Base-by-base conservation (phyloP, 2,329 filamentous ascomycete species). In the Paraphoma chrysanthemicola region DNA sequence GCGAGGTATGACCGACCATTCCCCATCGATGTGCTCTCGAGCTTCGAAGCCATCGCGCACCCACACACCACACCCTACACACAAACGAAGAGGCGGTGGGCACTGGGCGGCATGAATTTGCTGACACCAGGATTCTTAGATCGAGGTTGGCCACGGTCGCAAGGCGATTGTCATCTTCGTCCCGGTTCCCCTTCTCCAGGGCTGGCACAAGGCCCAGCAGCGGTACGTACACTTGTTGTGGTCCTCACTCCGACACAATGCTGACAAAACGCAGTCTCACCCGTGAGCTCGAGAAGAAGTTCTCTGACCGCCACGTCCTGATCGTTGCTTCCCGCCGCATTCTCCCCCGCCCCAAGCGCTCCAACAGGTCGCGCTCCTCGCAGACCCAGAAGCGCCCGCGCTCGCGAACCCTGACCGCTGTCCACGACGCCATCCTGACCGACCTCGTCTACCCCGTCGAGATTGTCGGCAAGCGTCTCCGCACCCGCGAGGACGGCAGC, bases 81-180 rank as follows among this genome's bases (percentile, higher is more conserved):
- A 67, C 56, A 71, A 68, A 66, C 72, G 80, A 82, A 83, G 81
- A 83, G 80, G 81, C 81, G 81, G 72, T 82, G 81, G 81, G 81
- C 81, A 83, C 81, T 83, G 81, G 81, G 79, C 79, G 78, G 81
- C 81, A 76, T 77, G 77, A 74, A 62, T 66, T 72, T 67, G 81
- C 81, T 83, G 81, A 83, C 80, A 83, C 81, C 81, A 83, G 81
- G 81, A 82, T 77, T 81, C 78, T 79, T 79, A 99, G 95, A 95
- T 99, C 88, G 95, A 99, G 88, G 94, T 98, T 86, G 95, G 95
- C 87, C 93, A 98, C 88, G 95, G 95, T 90, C 97, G 97, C 90
- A 99, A 98, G 91, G 95, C 95, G 81, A 95, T 99, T 87, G 94
- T 97, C 88, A 96, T 99, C 91, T 99, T 99, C 91, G 95, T 99